Evolutionary conservation across 768 basidiomycete species (phyloP).

Genomic region (Leccinellum luteum): DNA sequence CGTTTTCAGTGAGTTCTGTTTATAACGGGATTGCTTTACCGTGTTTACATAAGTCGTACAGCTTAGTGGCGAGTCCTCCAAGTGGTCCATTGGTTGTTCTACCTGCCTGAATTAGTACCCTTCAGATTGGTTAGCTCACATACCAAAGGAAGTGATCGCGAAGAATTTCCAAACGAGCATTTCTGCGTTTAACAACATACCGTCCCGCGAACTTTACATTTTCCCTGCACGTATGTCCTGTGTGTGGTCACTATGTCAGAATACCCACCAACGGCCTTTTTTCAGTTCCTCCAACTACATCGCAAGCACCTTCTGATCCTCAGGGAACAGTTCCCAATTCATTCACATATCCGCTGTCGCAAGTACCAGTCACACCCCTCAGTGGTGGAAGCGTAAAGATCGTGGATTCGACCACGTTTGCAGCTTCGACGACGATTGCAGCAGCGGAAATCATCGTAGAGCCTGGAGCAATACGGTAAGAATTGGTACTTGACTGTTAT

Average conservation of each 20-base stretch:
- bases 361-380: slow-evolving; percentile 39
- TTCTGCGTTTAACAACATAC: slow-evolving; percentile 51
- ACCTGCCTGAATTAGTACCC: neutral
- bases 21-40: neutral
- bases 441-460: slow-evolving; percentile 56
- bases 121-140: slow-evolving; percentile 59
- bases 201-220: slow-evolving; percentile 52
- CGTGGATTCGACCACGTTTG: slow-evolving; percentile 54
- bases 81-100: neutral
- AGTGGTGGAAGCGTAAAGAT: slow-evolving; percentile 57
- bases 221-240: slow-evolving; percentile 34
- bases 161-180: slow-evolving; percentile 54
- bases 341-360: slow-evolving; percentile 50
- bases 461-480: slow-evolving; percentile 54
- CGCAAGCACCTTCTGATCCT: slow-evolving; percentile 32
- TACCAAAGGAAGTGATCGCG: slow-evolving; percentile 51
- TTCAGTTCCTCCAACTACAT: slow-evolving; percentile 35
- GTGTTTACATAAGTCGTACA: neutral
- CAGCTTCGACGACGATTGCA: slow-evolving; percentile 46
- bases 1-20: slow-evolving; percentile 36
- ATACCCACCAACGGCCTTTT: neutral
- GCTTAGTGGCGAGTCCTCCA: slow-evolving; percentile 29
- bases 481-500: no score
- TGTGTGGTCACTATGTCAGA: neutral
- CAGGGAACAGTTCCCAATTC: slow-evolving; percentile 43